These are phyloP conservation scores for Graphiopsis chlorocephala DNA, from an alignment of 2,329 filamentous ascomycete genomes.

Conservation along the genomic window DNA sequence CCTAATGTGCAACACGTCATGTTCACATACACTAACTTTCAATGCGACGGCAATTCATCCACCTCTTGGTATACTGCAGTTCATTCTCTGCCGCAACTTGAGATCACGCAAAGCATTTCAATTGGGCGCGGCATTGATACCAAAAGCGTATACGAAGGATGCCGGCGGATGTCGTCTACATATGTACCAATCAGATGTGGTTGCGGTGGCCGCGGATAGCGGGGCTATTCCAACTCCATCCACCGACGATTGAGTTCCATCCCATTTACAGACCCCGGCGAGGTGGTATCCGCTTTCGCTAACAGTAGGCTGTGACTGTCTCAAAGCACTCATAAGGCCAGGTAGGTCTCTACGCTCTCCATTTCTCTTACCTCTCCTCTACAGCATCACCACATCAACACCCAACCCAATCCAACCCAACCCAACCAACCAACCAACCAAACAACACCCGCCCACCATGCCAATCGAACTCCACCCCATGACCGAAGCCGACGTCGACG, in stretches of 20 bases:
- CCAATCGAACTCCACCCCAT: conserved; percentile 30
- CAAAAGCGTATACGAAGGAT: not conserved
- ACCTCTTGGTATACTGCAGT: not conserved
- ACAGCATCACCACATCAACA: not conserved
- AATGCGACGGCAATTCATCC: not conserved
- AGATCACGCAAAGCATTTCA: not conserved
- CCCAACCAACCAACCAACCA: not conserved
- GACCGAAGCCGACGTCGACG: conserved; percentile 24
- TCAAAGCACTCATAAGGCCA: not conserved
- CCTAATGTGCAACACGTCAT: not conserved
- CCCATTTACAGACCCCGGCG: not conserved
- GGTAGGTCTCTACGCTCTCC: not conserved
- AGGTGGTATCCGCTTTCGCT: not conserved
- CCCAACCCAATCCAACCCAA: too few relatives aligned
- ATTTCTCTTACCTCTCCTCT: not conserved
- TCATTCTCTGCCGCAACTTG: not conserved
- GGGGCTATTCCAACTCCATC: conserved; percentile 9
- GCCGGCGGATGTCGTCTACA: not conserved
- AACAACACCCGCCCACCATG: conserved; percentile 22
- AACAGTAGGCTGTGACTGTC: not conserved
- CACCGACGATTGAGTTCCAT: not conserved
- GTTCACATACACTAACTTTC: not conserved
- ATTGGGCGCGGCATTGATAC: not conserved
- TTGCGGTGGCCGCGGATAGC: conserved; percentile 1
- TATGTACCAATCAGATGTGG: not conserved